A percentile compares a stretch with the other conserved stretches of the same genome.
phyloP scores from a whole-genome alignment of 169 alveolate genomes.

The Cryptosporidium parvum region DNA sequence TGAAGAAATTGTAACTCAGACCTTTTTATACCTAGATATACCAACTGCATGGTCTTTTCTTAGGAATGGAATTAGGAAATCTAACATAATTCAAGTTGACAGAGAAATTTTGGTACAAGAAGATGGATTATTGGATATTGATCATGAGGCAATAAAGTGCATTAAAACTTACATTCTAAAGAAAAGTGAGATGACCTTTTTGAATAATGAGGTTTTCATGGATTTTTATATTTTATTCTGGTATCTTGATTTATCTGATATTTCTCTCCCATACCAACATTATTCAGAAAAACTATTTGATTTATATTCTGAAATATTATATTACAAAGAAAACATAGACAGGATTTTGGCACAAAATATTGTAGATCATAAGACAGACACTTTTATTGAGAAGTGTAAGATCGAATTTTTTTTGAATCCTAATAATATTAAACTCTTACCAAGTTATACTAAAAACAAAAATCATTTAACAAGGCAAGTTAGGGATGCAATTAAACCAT shows the following conservation, averaged over 20 bases:
- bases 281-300: constrained; percentile 38
- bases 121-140: constrained; percentile 18
- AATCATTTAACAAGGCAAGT: constrained; percentile 31
- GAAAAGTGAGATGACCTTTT: not conserved
- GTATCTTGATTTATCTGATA: constrained; percentile 44
- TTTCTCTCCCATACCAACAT: constrained; percentile 39
- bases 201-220: not conserved
- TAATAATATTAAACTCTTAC: constrained; percentile 4
- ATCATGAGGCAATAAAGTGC: not conserved
- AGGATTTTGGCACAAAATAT: constrained; percentile 1
- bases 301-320: constrained; percentile 12
- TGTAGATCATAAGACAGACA: not conserved
- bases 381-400: not conserved
- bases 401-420: constrained; percentile 34
- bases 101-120: not conserved
- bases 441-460: constrained; percentile 19
- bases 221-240: constrained; percentile 47
- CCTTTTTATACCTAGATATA: constrained; percentile 51
- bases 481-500: constrained; percentile 35
- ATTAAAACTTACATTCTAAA: constrained; percentile 12
- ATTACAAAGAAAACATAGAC: constrained; percentile 29
- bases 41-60: constrained; percentile 71
- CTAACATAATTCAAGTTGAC: not conserved
- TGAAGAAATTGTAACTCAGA: constrained; percentile 22
- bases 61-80: constrained; percentile 36